phyloP scores from a whole-genome alignment of 495 filamentous ascomycete genomes.

The Neurospora sp. region DNA sequence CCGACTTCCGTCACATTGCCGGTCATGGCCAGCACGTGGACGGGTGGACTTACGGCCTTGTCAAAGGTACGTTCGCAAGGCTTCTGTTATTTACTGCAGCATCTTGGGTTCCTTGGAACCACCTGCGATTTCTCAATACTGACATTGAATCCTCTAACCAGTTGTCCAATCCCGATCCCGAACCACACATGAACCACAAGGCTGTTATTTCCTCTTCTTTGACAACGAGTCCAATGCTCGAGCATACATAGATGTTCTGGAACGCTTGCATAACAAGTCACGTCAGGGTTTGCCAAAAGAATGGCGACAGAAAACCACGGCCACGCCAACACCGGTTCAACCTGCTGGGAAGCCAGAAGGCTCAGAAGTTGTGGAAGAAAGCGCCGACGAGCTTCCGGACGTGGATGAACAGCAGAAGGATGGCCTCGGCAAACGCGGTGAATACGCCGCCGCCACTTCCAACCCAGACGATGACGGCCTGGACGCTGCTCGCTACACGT shows the following conservation, averaged over 20 bases:
- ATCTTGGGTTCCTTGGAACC: neutral
- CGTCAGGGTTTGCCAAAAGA: slow-evolving; percentile 20
- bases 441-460: neutral
- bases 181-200: slow-evolving; percentile 39
- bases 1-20: slow-evolving; percentile 53
- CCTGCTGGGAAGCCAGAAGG: neutral
- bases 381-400: neutral
- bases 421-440: neutral
- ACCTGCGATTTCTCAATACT: neutral
- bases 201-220: slow-evolving; percentile 56
- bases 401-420: neutral
- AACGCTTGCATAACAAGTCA: slow-evolving; percentile 35
- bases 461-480: neutral
- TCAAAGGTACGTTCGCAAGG: slow-evolving; percentile 16
- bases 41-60: slow-evolving; percentile 49
- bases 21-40: slow-evolving; percentile 52
- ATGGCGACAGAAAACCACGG: neutral
- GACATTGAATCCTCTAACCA: neutral
- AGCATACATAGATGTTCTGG: slow-evolving; percentile 42
- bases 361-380: neutral
- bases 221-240: slow-evolving; percentile 40
- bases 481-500: neutral
- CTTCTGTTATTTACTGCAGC: neutral
- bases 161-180: slow-evolving; percentile 46
- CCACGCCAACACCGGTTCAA: neutral